These are phyloP conservation scores for Cutaneotrichosporon sp. DNA, from an alignment of 1,284 basidiomycete species.

Conservation along the genomic window DNA sequence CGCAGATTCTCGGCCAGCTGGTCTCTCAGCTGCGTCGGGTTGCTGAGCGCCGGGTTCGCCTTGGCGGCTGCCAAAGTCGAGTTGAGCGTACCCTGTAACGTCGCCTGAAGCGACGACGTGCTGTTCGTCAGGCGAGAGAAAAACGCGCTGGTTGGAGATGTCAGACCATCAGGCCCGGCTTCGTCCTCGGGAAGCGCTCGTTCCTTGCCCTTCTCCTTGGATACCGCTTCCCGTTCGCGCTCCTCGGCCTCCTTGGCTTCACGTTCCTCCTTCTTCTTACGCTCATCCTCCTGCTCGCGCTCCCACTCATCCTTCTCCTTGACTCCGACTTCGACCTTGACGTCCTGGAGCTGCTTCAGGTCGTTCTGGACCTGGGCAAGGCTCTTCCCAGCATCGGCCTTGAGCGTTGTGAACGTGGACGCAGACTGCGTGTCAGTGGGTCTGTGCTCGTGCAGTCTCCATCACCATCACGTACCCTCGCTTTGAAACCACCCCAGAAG, in stretches of 20 bases:
- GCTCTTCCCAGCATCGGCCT: constrained; percentile 73
- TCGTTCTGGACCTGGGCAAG: constrained; percentile 80
- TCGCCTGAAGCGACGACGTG: constrained; percentile 41
- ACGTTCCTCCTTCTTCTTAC: constrained; percentile 19
- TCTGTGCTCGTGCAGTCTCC: not conserved
- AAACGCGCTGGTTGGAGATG: constrained; percentile 26
- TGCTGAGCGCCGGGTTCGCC: constrained; percentile 40
- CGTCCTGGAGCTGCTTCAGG: constrained; percentile 56
- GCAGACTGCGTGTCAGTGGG: constrained; percentile 61
- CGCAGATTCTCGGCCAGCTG: constrained; percentile 69
- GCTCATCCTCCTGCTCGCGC: constrained; percentile 34
- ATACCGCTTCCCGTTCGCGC: constrained; percentile 10
- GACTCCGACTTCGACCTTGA: constrained; percentile 46
- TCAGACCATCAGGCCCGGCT: not conserved
- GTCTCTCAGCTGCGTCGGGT: constrained; percentile 57
- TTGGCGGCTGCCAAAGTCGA: constrained; percentile 66
- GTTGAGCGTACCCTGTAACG: constrained; percentile 59
- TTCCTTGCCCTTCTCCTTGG: constrained; percentile 43
- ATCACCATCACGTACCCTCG: constrained; percentile 63
- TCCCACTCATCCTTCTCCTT: constrained; percentile 41
- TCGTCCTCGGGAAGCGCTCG: constrained; percentile 17
- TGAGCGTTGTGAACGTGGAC: constrained; percentile 66
- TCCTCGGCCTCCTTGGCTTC: constrained; percentile 28
- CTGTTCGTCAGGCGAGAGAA: constrained; percentile 38
- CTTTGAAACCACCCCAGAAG: constrained; percentile 85